Evolutionary conservation across 2,329 filamentous ascomycete species (phyloP).

Genomic region (Calonectria hongkongensis): DNA sequence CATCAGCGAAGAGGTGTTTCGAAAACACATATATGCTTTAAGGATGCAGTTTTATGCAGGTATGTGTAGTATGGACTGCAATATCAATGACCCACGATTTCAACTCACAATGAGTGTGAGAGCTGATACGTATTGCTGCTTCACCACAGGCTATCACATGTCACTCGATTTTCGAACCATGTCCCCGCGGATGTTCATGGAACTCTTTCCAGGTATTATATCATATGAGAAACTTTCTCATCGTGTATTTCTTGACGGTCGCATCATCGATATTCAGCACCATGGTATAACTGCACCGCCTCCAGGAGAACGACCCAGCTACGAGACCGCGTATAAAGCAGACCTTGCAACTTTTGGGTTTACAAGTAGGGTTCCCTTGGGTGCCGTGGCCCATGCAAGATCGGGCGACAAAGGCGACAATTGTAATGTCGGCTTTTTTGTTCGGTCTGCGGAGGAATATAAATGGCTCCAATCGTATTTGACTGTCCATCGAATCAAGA

Average conservation of each 20-base stretch:
- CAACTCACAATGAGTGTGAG: not conserved
- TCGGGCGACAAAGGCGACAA: slow-evolving; percentile 36
- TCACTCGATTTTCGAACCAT: slow-evolving; percentile 35
- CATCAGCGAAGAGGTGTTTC: slow-evolving; percentile 26
- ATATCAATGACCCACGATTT: not conserved
- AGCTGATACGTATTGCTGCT: not conserved
- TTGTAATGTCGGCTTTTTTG: slow-evolving; percentile 32
- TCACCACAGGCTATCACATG: slow-evolving; percentile 33
- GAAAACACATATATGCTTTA: slow-evolving; percentile 32
- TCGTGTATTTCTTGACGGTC: slow-evolving; percentile 15
- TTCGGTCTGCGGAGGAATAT: slow-evolving; percentile 35
- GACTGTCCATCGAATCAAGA: slow-evolving; percentile 22
- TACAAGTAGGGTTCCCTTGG: slow-evolving; percentile 24
- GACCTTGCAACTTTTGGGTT: slow-evolving; percentile 9
- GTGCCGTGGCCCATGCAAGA: slow-evolving; percentile 21
- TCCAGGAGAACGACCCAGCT: slow-evolving; percentile 17
- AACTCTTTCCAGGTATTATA: slow-evolving; percentile 26
- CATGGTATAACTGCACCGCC: slow-evolving; percentile 11
- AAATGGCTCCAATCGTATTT: slow-evolving; percentile 38
- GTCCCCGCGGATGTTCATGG: slow-evolving; percentile 37
- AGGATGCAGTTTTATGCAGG: slow-evolving; percentile 39
- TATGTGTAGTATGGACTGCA: not conserved
- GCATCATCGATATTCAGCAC: slow-evolving; percentile 27
- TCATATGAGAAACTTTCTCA: slow-evolving; percentile 36
- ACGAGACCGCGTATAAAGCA: not conserved